phyloP scores from a whole-genome alignment of 2,329 filamentous ascomycete genomes.

The Exophiala bonariae region DNA sequence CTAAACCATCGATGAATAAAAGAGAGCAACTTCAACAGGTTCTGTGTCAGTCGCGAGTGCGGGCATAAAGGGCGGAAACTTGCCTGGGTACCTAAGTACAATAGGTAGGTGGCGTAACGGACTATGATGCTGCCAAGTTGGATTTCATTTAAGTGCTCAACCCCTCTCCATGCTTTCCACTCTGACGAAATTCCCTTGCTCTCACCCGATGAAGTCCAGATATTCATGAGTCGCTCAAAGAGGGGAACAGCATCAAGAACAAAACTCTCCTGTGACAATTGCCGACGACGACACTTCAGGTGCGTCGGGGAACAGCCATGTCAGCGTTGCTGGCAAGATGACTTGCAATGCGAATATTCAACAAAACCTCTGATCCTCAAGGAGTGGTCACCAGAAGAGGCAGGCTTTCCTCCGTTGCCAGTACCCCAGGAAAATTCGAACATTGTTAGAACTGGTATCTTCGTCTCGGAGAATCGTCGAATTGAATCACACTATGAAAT shows the following conservation, averaged over 20 bases:
- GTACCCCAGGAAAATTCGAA: not conserved
- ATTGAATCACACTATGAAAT: constrained; percentile 6
- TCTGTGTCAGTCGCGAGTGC: not conserved
- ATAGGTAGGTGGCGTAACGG: not conserved
- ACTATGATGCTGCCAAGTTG: constrained; percentile 5
- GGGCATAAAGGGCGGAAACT: too few species aligned
- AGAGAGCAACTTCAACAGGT: not conserved
- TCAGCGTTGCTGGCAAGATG: constrained; percentile 9
- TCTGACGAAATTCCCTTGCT: not conserved
- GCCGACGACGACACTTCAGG: constrained; percentile 2
- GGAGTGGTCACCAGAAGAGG: constrained; percentile 4
- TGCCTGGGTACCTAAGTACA: too few species aligned
- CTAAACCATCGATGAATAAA: not conserved
- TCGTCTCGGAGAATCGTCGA: constrained; percentile 3
- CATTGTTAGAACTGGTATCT: not conserved
- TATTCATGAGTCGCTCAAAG: constrained; percentile 4
- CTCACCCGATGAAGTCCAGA: not conserved
- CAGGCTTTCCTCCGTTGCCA: not conserved
- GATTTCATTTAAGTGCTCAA: constrained; percentile 2
- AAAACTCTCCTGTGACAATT: constrained; percentile 1
- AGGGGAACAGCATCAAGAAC: constrained; percentile 6
- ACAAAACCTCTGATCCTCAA: not conserved
- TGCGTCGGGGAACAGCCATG: constrained; percentile 7
- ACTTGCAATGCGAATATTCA: constrained; percentile 1
- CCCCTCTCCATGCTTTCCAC: not conserved